Conservation (phyloP, 179 eudicot genomes). For the Gypsophila paniculata region DNA sequence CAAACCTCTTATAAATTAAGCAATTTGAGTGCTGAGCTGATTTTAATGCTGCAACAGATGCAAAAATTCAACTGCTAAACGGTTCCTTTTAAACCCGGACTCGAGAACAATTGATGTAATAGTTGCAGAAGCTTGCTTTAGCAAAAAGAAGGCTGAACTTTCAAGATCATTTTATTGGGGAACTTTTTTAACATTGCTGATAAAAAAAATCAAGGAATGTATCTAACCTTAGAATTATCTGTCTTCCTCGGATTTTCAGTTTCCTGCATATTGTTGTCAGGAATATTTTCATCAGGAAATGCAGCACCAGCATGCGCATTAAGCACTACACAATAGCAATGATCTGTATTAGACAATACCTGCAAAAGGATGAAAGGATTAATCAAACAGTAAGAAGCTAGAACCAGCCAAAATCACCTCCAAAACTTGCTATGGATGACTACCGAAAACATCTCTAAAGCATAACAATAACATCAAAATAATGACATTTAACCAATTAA, state of each 20-base stretch:
- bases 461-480: too few species aligned
- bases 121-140: background rate
- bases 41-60: too few species aligned
- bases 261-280: slow-evolving; percentile 34
- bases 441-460: background rate
- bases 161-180: background rate
- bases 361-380: slow-evolving; percentile 25
- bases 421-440: background rate
- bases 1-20: too few species aligned
- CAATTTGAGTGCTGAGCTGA: too few species aligned
- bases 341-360: slow-evolving; percentile 92
- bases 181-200: background rate
- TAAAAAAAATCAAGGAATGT: slow-evolving; percentile 1
- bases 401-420: background rate
- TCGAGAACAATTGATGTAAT: background rate
- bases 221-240: slow-evolving; percentile 59
- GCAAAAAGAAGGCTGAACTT: background rate
- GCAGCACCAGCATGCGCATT: slow-evolving; percentile 94
- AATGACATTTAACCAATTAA: too few species aligned
- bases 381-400: background rate
- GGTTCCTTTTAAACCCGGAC: too few species aligned
- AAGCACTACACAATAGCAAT: slow-evolving; percentile 92
- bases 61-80: too few species aligned
- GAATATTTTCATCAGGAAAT: slow-evolving; percentile 55
- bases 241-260: slow-evolving; percentile 39